phyloP scores from a whole-genome alignment of 257 asterid species.

The Ocimum tenuiflorum region DNA sequence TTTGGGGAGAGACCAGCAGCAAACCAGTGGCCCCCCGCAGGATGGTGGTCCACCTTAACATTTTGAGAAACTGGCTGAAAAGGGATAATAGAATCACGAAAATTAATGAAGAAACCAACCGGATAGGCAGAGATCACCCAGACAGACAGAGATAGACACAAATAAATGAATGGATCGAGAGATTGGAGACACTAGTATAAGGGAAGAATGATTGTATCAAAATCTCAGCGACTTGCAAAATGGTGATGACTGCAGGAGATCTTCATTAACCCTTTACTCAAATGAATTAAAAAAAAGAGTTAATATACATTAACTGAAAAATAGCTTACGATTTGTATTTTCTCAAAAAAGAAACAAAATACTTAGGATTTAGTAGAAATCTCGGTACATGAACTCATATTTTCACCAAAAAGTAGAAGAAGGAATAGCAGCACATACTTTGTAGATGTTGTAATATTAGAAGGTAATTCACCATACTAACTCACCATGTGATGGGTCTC shows the following conservation, averaged over 20 bases:
- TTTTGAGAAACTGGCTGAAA: conserved; percentile 81
- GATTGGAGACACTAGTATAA: background rate
- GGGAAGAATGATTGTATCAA: background rate
- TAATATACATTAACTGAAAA: background rate
- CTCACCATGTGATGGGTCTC: conserved; percentile 95
- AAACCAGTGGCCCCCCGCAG: conserved; percentile 99
- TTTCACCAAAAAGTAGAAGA: background rate
- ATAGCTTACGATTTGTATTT: background rate
- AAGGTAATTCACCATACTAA: conserved; percentile 20
- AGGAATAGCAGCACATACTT: conserved; percentile 2
- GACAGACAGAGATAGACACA: background rate
- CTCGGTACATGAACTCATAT: too few relatives aligned
- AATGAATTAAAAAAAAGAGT: background rate
- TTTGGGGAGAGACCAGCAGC: conserved; percentile 99
- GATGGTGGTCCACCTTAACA: conserved; percentile 88
- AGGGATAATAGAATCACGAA: conserved; percentile 10
- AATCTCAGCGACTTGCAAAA: background rate
- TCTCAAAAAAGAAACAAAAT: too few relatives aligned
- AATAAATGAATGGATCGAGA: background rate
- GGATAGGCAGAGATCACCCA: background rate
- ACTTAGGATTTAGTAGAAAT: too few relatives aligned
- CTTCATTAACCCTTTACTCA: conserved; percentile 7
- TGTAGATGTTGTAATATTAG: background rate
- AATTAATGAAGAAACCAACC: conserved; percentile 3
- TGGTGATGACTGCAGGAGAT: conserved; percentile 2